Evolutionary conservation across 2,329 filamentous ascomycete genomes (phyloP), one percentile per base, ranked within the genome.

Genomic region (Talaromyces sp.): DNA sequence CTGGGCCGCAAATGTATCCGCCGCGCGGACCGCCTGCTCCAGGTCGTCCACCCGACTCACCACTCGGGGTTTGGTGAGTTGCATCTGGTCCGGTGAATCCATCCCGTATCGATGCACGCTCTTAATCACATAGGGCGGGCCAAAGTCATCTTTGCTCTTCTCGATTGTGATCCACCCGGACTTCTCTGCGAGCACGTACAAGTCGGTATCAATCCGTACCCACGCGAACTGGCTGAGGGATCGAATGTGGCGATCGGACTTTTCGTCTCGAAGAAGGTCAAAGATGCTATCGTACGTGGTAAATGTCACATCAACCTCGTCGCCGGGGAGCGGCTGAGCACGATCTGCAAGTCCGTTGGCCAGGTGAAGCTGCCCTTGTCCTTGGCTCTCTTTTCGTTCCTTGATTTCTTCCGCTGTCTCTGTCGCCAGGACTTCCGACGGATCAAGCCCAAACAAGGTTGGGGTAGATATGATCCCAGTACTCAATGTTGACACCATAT

Each of bases 211-310:
- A 38, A 93, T 83, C 66, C 88, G 85, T 1, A 97, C 91, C 94
- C 94, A 99, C 0, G 91, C 82, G 70, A 90, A 79, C 14, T 80
- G 81, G 70, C 91, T 96, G 21, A 95, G 79, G 17, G 83, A 79
- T 51, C 91, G 86, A 62, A 97, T 92, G 69, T 92, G 88, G 51
- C 81, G 81, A 68, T 97, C 93, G 29, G 85, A 85, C 2, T 87
- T 88, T 0, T 87, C 88, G 71, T 97, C 93, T 51, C 88, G 83
- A 38, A 99, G 88, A 14, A 99, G 83, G 68, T 97, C 94, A 65
- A 92, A 88, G n/a, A 99, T 87, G 2, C 89, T 93, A 61, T 90
- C 89, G 72, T 97, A 99, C 67, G 96, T 91, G 8, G 90, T 93
- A 69, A 97, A 96, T 0, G 85, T 88, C 31, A 97, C 78, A 21